Evolutionary conservation across 306 rosid genomes (phyloP).

Genomic region (Phaseolus lunatus): DNA sequence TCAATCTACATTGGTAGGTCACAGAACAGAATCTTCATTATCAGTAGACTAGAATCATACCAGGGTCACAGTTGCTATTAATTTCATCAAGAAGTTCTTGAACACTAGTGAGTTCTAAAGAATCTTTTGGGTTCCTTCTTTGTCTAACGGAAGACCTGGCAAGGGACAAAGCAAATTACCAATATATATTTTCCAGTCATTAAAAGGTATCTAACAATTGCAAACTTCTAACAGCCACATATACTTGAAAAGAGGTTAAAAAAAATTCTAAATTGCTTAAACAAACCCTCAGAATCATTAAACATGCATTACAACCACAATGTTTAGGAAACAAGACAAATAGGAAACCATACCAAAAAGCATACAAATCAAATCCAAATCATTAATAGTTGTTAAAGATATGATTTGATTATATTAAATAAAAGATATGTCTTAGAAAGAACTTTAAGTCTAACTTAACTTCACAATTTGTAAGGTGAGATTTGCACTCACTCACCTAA

Average conservation of each 20-base stretch:
- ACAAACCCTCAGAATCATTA: constrained; percentile 2
- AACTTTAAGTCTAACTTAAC: too few species aligned
- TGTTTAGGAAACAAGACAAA: too few species aligned
- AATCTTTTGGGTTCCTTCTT: constrained; percentile 87
- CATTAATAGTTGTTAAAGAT: too few species aligned
- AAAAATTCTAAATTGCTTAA: neutral
- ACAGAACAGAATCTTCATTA: constrained; percentile 29
- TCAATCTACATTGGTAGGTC: constrained; percentile 32
- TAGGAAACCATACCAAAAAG: too few species aligned
- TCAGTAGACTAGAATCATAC: constrained; percentile 50
- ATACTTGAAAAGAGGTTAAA: neutral
- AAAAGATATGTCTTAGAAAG: too few species aligned
- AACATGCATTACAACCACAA: too few species aligned
- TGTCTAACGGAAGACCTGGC: constrained; percentile 81
- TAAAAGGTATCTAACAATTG: neutral
- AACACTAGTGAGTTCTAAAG: constrained; percentile 74
- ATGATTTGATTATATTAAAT: too few species aligned
- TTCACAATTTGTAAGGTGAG: too few species aligned
- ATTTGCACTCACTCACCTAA: too few species aligned
- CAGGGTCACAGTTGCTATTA: constrained; percentile 69
- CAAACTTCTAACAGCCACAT: neutral
- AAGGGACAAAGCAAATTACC: constrained; percentile 40
- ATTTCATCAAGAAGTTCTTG: constrained; percentile 82
- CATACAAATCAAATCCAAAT: too few species aligned
- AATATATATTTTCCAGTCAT: constrained; percentile 2